Conservation (phyloP, 2,329 filamentous ascomycete species). For the Claviceps lovelessii region DNA sequence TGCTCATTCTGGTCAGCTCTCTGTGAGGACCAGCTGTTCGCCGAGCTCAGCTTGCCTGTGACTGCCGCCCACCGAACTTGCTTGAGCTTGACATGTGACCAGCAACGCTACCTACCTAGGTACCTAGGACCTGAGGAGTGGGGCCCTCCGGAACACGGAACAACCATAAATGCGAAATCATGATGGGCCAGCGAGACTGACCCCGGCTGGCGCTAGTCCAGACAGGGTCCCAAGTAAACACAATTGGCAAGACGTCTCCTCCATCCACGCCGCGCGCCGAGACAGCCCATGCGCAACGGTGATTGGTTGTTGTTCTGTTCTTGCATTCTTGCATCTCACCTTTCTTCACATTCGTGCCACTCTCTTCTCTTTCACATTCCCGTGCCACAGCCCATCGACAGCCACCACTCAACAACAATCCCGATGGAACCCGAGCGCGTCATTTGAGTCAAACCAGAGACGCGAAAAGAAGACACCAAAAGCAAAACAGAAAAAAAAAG, state of each 20-base stretch:
- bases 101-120: no score
- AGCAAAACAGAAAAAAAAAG: background rate
- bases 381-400: background rate
- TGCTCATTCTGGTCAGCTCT: background rate
- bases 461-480: background rate
- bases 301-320: background rate
- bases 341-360: no score
- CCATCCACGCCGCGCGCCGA: constrained; percentile 1
- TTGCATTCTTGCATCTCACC: background rate
- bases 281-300: background rate
- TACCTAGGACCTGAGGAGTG: background rate
- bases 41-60: background rate
- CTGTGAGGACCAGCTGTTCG: background rate
- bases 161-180: constrained; percentile 5
- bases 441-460: background rate
- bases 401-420: background rate
- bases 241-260: constrained; percentile 2
- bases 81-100: background rate
- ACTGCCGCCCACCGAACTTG: background rate
- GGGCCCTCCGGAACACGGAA: constrained; percentile 1
- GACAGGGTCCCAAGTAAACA: constrained; percentile 17
- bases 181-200: background rate
- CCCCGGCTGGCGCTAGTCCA: constrained; percentile 10
- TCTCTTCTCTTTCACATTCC: background rate
- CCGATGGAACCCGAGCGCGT: background rate